Conservation (phyloP, 768 basidiomycete genomes). For the Lentinula guzmanii region DNA sequence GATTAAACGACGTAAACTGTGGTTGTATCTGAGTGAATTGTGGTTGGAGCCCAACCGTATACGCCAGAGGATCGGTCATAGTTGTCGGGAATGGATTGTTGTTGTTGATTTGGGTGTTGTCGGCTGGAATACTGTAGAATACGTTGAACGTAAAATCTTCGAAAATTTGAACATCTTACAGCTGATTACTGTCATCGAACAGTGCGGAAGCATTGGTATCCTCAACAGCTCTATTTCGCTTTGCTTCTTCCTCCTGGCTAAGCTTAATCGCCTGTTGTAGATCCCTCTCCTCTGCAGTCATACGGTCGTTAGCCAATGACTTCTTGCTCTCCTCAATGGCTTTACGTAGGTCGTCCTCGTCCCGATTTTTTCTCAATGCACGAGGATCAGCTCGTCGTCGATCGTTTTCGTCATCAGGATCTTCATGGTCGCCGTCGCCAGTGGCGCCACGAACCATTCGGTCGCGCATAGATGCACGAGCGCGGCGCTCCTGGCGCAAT, state of each 20-base stretch:
- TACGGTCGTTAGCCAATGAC: conserved; percentile 63
- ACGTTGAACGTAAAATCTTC: not conserved
- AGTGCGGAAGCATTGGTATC: conserved; percentile 68
- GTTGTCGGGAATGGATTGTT: conserved; percentile 56
- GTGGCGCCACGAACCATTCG: conserved; percentile 73
- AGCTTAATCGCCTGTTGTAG: conserved; percentile 75
- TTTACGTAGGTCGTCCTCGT: conserved; percentile 77
- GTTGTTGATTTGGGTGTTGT: conserved; percentile 19
- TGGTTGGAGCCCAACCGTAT: conserved; percentile 50
- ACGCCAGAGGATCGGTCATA: conserved; percentile 54
- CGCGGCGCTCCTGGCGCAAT: conserved; percentile 77
- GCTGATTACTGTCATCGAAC: conserved; percentile 82
- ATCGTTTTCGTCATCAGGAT: conserved; percentile 42
- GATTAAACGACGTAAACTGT: conserved; percentile 87
- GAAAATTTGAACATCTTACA: conserved; percentile 37
- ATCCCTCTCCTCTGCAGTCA: conserved; percentile 75
- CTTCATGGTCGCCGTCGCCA: conserved; percentile 33
- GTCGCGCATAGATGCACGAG: conserved; percentile 89
- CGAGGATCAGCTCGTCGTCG: conserved; percentile 5
- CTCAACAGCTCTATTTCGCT: conserved; percentile 62
- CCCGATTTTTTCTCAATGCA: conserved; percentile 27
- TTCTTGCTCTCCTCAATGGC: conserved; percentile 92
- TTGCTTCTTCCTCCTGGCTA: conserved; percentile 88
- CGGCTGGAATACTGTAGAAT: conserved; percentile 23
- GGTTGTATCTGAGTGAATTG: conserved; percentile 39